Conservation (phyloP, 2,329 filamentous ascomycete genomes). For the Monilinia polystroma region DNA sequence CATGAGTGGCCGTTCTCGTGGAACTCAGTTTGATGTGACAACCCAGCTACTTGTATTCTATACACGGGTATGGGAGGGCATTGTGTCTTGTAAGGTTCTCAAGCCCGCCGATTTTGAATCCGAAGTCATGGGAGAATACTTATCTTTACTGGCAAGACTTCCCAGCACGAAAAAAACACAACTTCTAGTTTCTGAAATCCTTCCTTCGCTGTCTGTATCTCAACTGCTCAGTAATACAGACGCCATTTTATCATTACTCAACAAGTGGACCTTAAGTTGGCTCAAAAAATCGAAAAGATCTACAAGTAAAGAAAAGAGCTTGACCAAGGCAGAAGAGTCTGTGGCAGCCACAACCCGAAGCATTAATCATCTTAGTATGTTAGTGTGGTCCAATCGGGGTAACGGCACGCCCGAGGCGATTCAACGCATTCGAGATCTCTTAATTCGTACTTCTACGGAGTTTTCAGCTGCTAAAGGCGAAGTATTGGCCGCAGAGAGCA, state of each 20-base stretch:
- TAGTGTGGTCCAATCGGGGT: constrained; percentile 2
- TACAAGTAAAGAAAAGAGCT: not conserved
- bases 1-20: too few species aligned
- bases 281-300: not conserved
- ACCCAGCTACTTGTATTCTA: constrained; percentile 30
- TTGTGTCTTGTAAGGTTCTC: constrained; percentile 33
- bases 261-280: constrained; percentile 28
- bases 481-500: constrained; percentile 18
- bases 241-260: constrained; percentile 26
- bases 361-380: not conserved
- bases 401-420: not conserved
- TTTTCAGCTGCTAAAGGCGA: constrained; percentile 7
- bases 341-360: not conserved
- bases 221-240: constrained; percentile 28
- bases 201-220: constrained; percentile 27
- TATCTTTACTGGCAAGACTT: constrained; percentile 29
- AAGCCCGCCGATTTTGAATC: constrained; percentile 27
- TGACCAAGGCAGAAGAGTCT: constrained; percentile 11
- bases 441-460: not conserved
- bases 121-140: constrained; percentile 25
- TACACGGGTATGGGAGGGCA: constrained; percentile 34
- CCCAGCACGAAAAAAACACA: constrained; percentile 26
- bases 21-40: not conserved
- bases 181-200: constrained; percentile 27
- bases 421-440: not conserved